A percentile compares a stretch with the other conserved stretches of the same genome.
Evolutionary conservation across 164 flowering plant genomes (phyloP).

Genomic region (Warburgia ugandensis): DNA sequence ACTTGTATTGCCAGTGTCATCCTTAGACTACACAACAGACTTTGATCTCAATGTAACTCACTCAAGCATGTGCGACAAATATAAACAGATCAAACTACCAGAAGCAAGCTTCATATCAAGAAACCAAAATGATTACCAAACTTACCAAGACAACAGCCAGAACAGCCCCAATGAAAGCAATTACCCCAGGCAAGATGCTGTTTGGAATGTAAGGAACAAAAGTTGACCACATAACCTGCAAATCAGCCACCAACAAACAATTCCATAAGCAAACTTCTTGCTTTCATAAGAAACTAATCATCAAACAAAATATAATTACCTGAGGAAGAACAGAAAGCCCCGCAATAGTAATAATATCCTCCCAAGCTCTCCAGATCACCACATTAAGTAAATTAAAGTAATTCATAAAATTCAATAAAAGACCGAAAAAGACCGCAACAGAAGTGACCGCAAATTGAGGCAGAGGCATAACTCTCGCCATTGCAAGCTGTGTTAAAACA

Average conservation of each 20-base stretch:
- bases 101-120: neutral
- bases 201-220: conserved; percentile 18
- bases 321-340: conserved; percentile 93
- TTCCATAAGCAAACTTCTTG: neutral
- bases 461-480: conserved; percentile 85
- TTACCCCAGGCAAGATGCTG: conserved; percentile 17
- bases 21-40: too few relatives aligned
- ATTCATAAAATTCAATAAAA: conserved; percentile 61
- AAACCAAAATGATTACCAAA: neutral
- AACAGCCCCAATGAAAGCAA: conserved; percentile 14
- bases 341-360: conserved; percentile 82
- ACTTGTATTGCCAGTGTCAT: too few relatives aligned
- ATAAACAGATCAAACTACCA: neutral
- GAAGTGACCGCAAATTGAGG: conserved; percentile 52
- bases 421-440: conserved; percentile 54
- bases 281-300: neutral
- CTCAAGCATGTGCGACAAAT: neutral
- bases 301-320: conserved; percentile 19
- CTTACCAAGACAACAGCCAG: conserved; percentile 17
- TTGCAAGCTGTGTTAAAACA: conserved; percentile 66
- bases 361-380: conserved; percentile 69
- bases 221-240: conserved; percentile 23
- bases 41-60: too few relatives aligned
- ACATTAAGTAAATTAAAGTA: conserved; percentile 49
- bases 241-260: too few relatives aligned